These are phyloP conservation scores for Boechera stricta DNA, from an alignment of 345 rosid species.

Conservation along the genomic window DNA sequence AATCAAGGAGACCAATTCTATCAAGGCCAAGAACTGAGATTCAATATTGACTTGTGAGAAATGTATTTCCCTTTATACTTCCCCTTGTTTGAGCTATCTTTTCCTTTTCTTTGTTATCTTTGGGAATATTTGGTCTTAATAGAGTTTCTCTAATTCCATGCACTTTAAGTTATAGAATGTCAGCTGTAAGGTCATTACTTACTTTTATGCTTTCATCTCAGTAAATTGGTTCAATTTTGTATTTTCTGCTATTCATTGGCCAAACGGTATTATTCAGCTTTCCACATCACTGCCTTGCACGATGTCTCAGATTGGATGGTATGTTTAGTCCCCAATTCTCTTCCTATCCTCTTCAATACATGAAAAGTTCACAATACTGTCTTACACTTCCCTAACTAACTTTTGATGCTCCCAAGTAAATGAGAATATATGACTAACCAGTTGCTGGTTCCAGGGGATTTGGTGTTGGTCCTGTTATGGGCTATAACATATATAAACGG, in stretches of 20 bases:
- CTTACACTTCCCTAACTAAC: not conserved
- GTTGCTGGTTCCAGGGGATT: not conserved
- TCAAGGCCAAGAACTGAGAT: too few species aligned
- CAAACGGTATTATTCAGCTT: not conserved
- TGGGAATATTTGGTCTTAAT: slow-evolving; percentile 29
- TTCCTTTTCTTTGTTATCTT: not conserved
- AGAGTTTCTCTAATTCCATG: too few species aligned
- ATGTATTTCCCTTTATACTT: not conserved
- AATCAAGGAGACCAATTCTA: too few species aligned
- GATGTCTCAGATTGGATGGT: not conserved
- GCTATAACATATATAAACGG: not conserved
- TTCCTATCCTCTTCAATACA: not conserved
- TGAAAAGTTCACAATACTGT: not conserved
- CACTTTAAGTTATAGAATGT: too few species aligned
- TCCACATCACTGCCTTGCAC: not conserved
- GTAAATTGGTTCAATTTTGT: not conserved
- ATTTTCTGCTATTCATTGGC: not conserved
- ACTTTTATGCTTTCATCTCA: not conserved
- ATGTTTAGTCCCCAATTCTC: not conserved
- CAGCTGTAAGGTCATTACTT: too few species aligned
- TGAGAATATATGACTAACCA: not conserved
- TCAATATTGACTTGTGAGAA: not conserved
- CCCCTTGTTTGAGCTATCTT: too few species aligned
- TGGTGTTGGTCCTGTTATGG: not conserved
- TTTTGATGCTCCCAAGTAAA: not conserved